These are phyloP conservation scores for Gynostemma pentaphyllum DNA, from an alignment of 306 rosid species.

Conservation along the genomic window DNA sequence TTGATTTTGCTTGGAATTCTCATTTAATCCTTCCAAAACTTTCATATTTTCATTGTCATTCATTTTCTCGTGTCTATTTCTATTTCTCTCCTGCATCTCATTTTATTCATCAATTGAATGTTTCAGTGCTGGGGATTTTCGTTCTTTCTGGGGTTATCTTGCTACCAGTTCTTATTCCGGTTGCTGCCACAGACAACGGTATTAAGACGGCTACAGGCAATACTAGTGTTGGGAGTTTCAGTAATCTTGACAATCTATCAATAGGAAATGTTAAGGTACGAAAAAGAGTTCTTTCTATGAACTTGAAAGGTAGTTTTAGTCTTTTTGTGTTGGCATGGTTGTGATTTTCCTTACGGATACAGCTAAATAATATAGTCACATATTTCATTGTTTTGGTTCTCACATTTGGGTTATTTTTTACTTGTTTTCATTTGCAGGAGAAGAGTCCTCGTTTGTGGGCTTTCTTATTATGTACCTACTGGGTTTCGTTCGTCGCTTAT, in stretches of 20 bases:
- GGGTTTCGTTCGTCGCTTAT: conserved; percentile 65
- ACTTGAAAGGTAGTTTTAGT: not conserved
- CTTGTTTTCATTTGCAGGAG: conserved; percentile 25
- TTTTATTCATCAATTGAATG: not conserved
- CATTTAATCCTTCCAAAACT: too few relatives aligned
- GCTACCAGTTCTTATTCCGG: conserved; percentile 74
- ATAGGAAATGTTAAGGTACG: conserved; percentile 49
- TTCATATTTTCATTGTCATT: too few relatives aligned
- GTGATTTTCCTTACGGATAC: not conserved
- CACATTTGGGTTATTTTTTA: conserved; percentile 2
- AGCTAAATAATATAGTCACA: too few relatives aligned
- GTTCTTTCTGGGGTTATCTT: conserved; percentile 54
- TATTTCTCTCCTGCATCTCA: not conserved
- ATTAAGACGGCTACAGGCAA: not conserved
- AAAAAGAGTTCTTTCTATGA: not conserved
- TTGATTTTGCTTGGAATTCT: too few relatives aligned
- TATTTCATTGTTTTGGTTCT: conserved; percentile 4
- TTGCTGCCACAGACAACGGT: conserved; percentile 48
- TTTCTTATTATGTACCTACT: conserved; percentile 51
- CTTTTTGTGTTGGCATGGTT: not conserved
- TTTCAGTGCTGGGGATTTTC: conserved; percentile 61
- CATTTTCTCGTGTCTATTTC: not conserved
- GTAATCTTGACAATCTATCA: conserved; percentile 56
- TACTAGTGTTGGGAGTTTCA: conserved; percentile 44
- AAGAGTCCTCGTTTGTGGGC: conserved; percentile 71